Conservation (phyloP, 345 rosid genomes). For the Aquilaria malaccensis region DNA sequence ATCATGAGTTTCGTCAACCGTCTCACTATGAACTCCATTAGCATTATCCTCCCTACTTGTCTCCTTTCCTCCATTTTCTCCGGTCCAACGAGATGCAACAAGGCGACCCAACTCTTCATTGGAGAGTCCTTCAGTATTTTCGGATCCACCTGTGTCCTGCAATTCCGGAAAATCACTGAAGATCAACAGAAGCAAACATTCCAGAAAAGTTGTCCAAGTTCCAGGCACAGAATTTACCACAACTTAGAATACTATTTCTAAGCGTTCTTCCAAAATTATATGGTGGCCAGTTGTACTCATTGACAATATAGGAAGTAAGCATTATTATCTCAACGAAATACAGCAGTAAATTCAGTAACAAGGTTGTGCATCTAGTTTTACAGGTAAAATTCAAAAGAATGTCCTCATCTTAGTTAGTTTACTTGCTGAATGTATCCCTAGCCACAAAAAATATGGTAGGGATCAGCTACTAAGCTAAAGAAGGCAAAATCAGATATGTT, state of each 20-base stretch:
- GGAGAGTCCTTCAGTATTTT: conserved; percentile 60
- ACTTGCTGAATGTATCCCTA: too few species aligned
- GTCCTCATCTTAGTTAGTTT: too few species aligned
- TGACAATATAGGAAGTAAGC: too few species aligned
- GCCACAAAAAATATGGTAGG: too few species aligned
- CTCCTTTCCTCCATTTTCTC: conserved; percentile 52
- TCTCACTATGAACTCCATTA: conserved; percentile 44
- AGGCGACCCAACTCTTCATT: conserved; percentile 91
- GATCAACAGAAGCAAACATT: conserved; percentile 7
- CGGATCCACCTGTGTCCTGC: conserved; percentile 40
- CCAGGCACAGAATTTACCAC: conserved; percentile 3
- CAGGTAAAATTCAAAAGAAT: too few species aligned
- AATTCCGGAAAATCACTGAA: conserved; percentile 11
- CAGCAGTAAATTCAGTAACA: too few species aligned
- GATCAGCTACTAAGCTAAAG: too few species aligned
- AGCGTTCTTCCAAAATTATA: too few species aligned
- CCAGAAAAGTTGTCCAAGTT: conserved; percentile 10
- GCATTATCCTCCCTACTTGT: conserved; percentile 24
- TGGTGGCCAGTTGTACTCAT: too few species aligned
- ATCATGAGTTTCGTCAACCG: conserved; percentile 29
- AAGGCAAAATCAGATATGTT: too few species aligned
- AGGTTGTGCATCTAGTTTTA: too few species aligned
- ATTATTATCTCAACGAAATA: too few species aligned
- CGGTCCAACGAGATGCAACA: conserved; percentile 98
- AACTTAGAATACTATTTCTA: not conserved